Evolutionary conservation across 2,329 filamentous ascomycete species (phyloP).

Genomic region (Fusarium hainanense): DNA sequence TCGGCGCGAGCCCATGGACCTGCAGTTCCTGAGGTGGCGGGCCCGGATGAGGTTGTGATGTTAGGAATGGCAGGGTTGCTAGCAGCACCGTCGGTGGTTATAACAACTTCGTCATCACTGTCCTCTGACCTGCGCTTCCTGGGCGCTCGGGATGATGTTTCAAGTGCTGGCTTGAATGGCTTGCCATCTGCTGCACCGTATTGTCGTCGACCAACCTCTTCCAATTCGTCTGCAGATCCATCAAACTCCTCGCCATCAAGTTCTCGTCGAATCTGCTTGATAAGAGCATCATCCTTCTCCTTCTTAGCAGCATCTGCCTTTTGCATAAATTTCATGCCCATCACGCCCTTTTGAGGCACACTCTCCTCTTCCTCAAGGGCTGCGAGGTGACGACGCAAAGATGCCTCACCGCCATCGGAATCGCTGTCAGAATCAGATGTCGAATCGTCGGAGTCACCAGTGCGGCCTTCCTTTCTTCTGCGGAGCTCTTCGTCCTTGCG

Average conservation of each 20-base stretch:
- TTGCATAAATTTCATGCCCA: slow-evolving; percentile 94
- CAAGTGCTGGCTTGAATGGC: slow-evolving; percentile 47
- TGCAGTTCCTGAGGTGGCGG: slow-evolving; percentile 45
- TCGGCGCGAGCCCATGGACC: slow-evolving; percentile 58
- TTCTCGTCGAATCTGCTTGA: slow-evolving; percentile 76
- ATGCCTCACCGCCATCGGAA: slow-evolving; percentile 67
- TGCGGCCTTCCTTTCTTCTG: slow-evolving; percentile 79
- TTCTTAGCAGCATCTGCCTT: slow-evolving; percentile 83
- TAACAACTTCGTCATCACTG: slow-evolving; percentile 45
- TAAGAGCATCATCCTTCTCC: slow-evolving; percentile 81
- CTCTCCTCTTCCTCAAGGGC: slow-evolving; percentile 60
- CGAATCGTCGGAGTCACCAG: slow-evolving; percentile 61
- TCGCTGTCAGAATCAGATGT: slow-evolving; percentile 62
- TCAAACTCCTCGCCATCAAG: slow-evolving; percentile 71
- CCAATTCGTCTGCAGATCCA: slow-evolving; percentile 63
- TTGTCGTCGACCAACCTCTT: slow-evolving; percentile 74
- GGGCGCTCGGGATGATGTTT: slow-evolving; percentile 46
- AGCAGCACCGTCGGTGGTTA: slow-evolving; percentile 39
- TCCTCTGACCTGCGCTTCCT: slow-evolving; percentile 47
- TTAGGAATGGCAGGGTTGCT: slow-evolving; percentile 38
- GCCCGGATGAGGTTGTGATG: slow-evolving; percentile 30
- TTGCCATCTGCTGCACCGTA: slow-evolving; percentile 66
- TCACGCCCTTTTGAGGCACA: slow-evolving; percentile 73
- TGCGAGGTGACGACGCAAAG: slow-evolving; percentile 60
- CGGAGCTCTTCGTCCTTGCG: slow-evolving; percentile 84